Percentiles rank a stretch among this genome's conserved stretches.
Evolutionary conservation across 148 eudicot genomes (phyloP).

Genomic region (Pharnaceum exiguum): DNA sequence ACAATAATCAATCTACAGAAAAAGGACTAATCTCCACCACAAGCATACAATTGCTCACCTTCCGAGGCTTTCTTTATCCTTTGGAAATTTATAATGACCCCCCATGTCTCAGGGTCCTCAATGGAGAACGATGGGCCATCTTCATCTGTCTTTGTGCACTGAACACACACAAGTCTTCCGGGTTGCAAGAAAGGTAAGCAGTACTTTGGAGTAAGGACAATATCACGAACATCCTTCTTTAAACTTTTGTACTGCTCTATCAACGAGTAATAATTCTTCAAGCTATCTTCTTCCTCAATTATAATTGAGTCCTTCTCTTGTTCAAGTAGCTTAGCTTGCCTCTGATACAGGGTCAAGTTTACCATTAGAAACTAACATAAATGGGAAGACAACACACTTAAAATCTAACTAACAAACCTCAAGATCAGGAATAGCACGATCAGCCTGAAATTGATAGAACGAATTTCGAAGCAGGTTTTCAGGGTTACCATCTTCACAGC

Average conservation of each 20-base stretch:
- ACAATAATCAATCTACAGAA: slow-evolving; percentile 9
- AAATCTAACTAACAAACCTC: slow-evolving; percentile 47
- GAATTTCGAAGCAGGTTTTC: slow-evolving; percentile 96
- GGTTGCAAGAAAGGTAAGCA: slow-evolving; percentile 97
- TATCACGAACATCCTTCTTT: slow-evolving; percentile 73
- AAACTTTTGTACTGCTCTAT: slow-evolving; percentile 70
- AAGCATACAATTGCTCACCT: slow-evolving; percentile 37
- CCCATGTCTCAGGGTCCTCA: slow-evolving; percentile 80
- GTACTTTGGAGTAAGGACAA: slow-evolving; percentile 61
- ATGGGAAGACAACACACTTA: not conserved
- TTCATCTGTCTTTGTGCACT: slow-evolving; percentile 51
- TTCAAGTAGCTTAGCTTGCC: slow-evolving; percentile 67
- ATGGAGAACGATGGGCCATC: slow-evolving; percentile 48
- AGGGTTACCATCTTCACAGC: slow-evolving; percentile 93
- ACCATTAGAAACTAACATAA: not conserved
- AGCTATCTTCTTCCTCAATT: slow-evolving; percentile 82
- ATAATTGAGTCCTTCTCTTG: slow-evolving; percentile 81
- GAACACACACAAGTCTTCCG: slow-evolving; percentile 79
- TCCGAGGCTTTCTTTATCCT: slow-evolving; percentile 56
- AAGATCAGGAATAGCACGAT: slow-evolving; percentile 85
- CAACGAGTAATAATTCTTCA: slow-evolving; percentile 75
- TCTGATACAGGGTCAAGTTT: slow-evolving; percentile 41
- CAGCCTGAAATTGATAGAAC: slow-evolving; percentile 92
- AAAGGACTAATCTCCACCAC: not conserved
- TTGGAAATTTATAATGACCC: slow-evolving; percentile 84